Evolutionary conservation across 1,284 basidiomycete species (phyloP).

Genomic region (Rhodotorula sp.): DNA sequence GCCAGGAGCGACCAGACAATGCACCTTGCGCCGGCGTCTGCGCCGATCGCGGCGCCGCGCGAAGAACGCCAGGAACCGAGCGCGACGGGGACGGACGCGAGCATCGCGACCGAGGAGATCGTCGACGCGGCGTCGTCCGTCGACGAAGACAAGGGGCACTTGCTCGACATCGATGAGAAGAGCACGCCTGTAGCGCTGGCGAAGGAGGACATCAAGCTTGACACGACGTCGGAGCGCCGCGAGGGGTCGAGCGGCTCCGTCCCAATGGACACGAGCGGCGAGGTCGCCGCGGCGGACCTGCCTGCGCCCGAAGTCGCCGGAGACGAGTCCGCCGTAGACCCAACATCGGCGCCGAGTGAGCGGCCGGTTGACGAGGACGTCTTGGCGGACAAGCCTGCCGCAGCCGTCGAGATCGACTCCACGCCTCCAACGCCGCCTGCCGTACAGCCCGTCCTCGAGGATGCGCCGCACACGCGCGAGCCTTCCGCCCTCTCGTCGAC

Average conservation of each 20-base stretch:
- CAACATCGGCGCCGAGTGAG: too few relatives aligned
- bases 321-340: too few relatives aligned
- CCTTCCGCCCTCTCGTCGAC: too few relatives aligned
- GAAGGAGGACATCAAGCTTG: not conserved
- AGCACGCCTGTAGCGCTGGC: not conserved
- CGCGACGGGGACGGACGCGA: not conserved
- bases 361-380: too few relatives aligned
- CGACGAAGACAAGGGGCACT: slow-evolving; percentile 2
- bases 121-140: not conserved
- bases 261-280: not conserved
- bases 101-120: slow-evolving; percentile 16
- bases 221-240: not conserved
- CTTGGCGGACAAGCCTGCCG: too few relatives aligned
- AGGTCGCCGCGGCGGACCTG: not conserved
- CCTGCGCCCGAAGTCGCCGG: not conserved
- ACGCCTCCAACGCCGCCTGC: too few relatives aligned
- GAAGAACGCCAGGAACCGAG: not conserved
- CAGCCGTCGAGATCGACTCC: too few relatives aligned
- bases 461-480: too few relatives aligned
- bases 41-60: not conserved
- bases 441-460: too few relatives aligned
- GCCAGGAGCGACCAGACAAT: slow-evolving; percentile 66
- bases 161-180: not conserved
- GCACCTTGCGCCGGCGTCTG: slow-evolving; percentile 24
- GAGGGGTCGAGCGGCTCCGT: not conserved